phyloP scores from a whole-genome alignment of 257 asterid species.

The Solanum ossicruentum region DNA sequence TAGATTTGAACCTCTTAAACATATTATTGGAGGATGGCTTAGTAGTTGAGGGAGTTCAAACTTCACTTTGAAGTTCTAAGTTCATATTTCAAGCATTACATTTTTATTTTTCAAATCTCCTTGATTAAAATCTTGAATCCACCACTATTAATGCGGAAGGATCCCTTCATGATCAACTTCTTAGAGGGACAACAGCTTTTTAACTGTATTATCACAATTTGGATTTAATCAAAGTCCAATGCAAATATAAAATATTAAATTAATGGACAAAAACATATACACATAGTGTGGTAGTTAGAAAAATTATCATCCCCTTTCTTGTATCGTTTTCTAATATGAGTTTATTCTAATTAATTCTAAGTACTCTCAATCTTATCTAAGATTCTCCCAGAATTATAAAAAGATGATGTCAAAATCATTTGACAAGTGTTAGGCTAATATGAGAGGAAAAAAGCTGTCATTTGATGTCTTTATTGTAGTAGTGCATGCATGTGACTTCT shows the following conservation, averaged over 20 bases:
- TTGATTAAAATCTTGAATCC: too few species aligned
- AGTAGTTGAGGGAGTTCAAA: too few species aligned
- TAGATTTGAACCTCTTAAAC: too few species aligned
- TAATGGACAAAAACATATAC: neutral
- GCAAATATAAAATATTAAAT: neutral
- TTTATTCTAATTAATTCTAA: neutral
- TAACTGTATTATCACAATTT: fast-evolving
- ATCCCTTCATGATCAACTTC: too few species aligned
- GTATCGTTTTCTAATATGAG: neutral
- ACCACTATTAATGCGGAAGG: too few species aligned
- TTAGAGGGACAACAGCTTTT: neutral
- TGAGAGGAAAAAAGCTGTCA: neutral
- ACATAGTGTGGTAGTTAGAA: neutral
- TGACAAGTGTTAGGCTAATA: neutral
- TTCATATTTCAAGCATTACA: too few species aligned
- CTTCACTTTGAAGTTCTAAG: too few species aligned
- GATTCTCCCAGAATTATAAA: neutral
- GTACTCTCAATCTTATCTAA: neutral
- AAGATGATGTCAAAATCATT: neutral
- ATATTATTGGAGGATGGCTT: too few species aligned
- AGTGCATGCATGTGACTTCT: neutral
- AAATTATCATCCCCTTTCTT: neutral
- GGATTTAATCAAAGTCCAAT: neutral
- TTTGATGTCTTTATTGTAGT: neutral
- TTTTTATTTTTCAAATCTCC: too few species aligned